Conservation (phyloP, 1,139 yeast genomes). For the Ogataea hybrid region DNA sequence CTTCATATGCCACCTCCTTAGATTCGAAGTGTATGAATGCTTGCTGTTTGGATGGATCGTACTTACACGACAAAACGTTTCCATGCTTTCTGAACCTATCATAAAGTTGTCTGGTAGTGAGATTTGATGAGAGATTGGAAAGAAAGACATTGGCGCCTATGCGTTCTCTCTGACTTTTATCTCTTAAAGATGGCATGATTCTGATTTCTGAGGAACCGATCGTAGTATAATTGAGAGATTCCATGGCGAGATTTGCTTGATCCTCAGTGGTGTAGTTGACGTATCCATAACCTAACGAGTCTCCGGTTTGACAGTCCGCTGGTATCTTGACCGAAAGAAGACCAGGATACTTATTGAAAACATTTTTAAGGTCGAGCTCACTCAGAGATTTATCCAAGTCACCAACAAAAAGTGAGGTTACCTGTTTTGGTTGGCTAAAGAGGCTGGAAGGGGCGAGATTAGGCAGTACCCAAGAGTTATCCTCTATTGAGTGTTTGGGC, state of each 20-base stretch:
- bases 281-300: conserved; percentile 51
- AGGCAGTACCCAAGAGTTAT: background rate
- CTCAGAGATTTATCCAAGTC: conserved; percentile 40
- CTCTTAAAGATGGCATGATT: conserved; percentile 51
- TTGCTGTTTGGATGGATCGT: conserved; percentile 39
- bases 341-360: conserved; percentile 38
- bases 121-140: conserved; percentile 36
- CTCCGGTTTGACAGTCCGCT: conserved; percentile 35
- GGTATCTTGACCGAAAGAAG: conserved; percentile 49
- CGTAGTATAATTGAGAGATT: conserved; percentile 42
- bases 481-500: conserved; percentile 4
- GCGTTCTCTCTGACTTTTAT: conserved; percentile 31
- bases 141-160: conserved; percentile 40
- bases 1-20: conserved; percentile 38
- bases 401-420: conserved; percentile 45
- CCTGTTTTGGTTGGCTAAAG: conserved; percentile 1
- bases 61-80: conserved; percentile 44
- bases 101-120: conserved; percentile 42
- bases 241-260: conserved; percentile 42
- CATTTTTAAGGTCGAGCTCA: conserved; percentile 36
- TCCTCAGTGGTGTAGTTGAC: conserved; percentile 39
- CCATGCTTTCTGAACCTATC: conserved; percentile 43
- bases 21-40: conserved; percentile 46
- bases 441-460: background rate
- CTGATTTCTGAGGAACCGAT: conserved; percentile 43